Evolutionary conservation across 371 early-diverging fungal genomes (phyloP), one percentile per base, ranked within the genome.

Genomic region (Blyttiomyces sp.): DNA sequence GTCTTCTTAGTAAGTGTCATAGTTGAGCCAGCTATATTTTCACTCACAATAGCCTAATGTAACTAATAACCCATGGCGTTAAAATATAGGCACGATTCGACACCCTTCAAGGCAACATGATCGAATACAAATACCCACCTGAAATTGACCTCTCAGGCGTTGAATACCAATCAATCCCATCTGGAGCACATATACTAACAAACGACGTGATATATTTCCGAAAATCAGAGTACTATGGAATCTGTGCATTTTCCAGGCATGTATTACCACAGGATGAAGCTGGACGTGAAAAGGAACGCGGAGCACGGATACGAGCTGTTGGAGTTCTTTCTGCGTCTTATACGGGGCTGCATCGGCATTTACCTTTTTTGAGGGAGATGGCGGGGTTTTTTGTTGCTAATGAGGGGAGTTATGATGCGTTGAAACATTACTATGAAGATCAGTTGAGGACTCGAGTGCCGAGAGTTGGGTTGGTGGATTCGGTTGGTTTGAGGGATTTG

Each of bases 281-380:
- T 4, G 64, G 42, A 33, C 33, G 24, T 49, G 49, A 57, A 26
- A 39, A 43, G 27, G 64, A 63, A 35, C 49, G 64, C 4, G 64
- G 64, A 3, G 64, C 64, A 5, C 43, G 64, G 28, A 31, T 52
- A 4, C 4, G 53, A 19, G 34, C 64, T 3, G 57, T 57, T 13
- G 64, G 64, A 4, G 34, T 63, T 27, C 7, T 63, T 13, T 48
- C 51, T 3, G 44, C 57, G 2, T 43, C 35, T 16, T 57, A 26
- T 27, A 31, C 51, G 6, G 57, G 51, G 30, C 34, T 63, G 52
- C 64, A 63, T 51, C 49, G 58, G n/a, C 64, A 63, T 51, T 24
- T 63, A 32, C 57, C 64, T 4, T 63, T 63, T 51, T 33, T 63
- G 44, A 31, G 50, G 27, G 23, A 49, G 39, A 46, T 55, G 34